Percentiles rank a stretch among this genome's conserved stretches.
Conservation (phyloP, 2,329 filamentous ascomycete species). For the Dryadomyces quercus-mongolicae region DNA sequence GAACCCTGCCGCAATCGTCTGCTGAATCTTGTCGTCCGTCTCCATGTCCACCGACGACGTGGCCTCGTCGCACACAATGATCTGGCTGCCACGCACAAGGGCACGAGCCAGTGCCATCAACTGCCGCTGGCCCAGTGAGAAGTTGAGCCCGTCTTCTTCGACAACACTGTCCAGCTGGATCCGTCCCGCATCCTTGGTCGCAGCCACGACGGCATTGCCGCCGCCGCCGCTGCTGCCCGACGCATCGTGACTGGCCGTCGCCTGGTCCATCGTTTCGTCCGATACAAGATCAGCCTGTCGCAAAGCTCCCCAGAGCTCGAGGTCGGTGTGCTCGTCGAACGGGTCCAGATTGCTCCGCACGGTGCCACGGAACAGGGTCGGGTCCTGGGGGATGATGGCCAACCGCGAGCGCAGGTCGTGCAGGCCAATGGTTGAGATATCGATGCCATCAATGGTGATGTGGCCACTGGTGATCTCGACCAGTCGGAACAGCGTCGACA, state of each 20-base stretch:
- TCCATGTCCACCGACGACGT: slow-evolving; percentile 91
- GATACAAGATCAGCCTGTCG: slow-evolving; percentile 60
- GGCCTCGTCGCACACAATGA: slow-evolving; percentile 95
- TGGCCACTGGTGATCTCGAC: slow-evolving; percentile 51
- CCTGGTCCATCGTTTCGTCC: slow-evolving; percentile 23
- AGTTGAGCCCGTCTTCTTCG: slow-evolving; percentile 92
- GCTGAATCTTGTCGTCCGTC: slow-evolving; percentile 90
- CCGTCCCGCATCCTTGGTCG: slow-evolving; percentile 29
- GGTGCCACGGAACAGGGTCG: slow-evolving; percentile 71
- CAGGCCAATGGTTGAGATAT: slow-evolving; percentile 63
- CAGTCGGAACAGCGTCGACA: slow-evolving; percentile 70
- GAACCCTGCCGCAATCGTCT: slow-evolving; percentile 76
- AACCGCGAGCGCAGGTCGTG: slow-evolving; percentile 64
- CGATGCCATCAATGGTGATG: slow-evolving; percentile 53
- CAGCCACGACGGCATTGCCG: background rate
- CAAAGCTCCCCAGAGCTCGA: slow-evolving; percentile 66
- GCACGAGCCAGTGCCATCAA: slow-evolving; percentile 90
- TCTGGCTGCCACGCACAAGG: slow-evolving; percentile 73
- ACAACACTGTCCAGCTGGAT: slow-evolving; percentile 77
- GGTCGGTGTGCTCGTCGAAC: slow-evolving; percentile 65
- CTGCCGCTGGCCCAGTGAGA: slow-evolving; percentile 88
- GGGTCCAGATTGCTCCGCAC: slow-evolving; percentile 71
- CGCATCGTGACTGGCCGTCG: slow-evolving; percentile 6
- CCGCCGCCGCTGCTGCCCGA: background rate
- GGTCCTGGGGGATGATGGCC: slow-evolving; percentile 76